Evolutionary conservation across 129 eudicot species (phyloP).

Genomic region (Tagetes erecta): DNA sequence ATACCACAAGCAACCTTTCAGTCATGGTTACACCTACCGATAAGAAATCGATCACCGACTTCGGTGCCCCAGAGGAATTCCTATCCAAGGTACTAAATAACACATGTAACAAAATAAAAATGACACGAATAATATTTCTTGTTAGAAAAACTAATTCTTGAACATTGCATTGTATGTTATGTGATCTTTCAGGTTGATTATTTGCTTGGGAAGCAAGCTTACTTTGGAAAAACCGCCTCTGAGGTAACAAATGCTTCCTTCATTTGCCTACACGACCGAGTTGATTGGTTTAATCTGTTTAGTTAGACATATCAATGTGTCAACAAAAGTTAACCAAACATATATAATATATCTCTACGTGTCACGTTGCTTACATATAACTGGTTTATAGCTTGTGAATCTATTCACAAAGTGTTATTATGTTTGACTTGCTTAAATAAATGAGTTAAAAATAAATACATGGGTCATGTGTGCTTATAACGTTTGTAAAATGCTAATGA

Average conservation of each 20-base stretch:
- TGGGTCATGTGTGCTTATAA: no score
- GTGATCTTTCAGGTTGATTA: conserved; percentile 71
- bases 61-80: conserved; percentile 84
- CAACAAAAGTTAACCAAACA: no score
- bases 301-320: no score
- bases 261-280: neutral
- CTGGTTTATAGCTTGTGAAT: no score
- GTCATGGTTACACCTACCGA: conserved; percentile 78
- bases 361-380: no score
- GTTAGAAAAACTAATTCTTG: neutral
- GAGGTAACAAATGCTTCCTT: conserved; percentile 52
- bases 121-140: neutral
- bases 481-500: neutral
- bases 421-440: no score
- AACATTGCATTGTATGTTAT: neutral
- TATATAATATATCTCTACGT: no score
- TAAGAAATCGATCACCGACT: conserved; percentile 92
- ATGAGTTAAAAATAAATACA: no score
- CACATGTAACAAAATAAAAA: neutral
- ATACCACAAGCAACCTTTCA: conserved; percentile 67
- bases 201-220: conserved; percentile 92
- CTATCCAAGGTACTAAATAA: conserved; percentile 52
- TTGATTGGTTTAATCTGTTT: no score
- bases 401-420: no score
- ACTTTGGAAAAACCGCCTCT: conserved; percentile 84